Evolutionary conservation across 257 asterid species (phyloP).

Genomic region (Nyctanthes arbortristis): DNA sequence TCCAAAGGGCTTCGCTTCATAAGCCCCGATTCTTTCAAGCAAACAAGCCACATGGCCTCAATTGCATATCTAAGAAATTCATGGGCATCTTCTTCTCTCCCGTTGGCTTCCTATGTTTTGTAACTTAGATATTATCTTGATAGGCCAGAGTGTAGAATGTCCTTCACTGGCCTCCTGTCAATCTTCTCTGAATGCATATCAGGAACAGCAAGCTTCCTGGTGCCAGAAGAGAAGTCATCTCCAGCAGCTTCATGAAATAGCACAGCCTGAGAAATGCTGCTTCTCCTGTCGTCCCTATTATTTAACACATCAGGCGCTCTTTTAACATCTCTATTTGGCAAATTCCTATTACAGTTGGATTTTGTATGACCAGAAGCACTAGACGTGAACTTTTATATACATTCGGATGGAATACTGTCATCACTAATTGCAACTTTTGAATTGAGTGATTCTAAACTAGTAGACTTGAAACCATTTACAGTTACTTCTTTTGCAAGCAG

Average conservation of each 20-base stretch:
- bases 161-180: conserved; percentile 47
- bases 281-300: conserved; percentile 26
- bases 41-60: conserved; percentile 70
- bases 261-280: conserved; percentile 26
- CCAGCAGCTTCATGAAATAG: conserved; percentile 34
- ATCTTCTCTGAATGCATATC: conserved; percentile 33
- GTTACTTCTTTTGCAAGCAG: conserved; percentile 25
- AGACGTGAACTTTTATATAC: conserved; percentile 21
- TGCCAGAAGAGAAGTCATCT: conserved; percentile 34
- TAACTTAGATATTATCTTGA: conserved; percentile 56
- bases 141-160: conserved; percentile 60
- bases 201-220: conserved; percentile 26
- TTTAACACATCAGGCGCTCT: conserved; percentile 26
- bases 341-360: conserved; percentile 13
- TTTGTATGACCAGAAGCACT: conserved; percentile 1
- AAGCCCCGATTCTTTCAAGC: conserved; percentile 59
- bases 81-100: conserved; percentile 91
- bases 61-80: conserved; percentile 82
- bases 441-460: conserved; percentile 27
- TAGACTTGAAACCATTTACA: conserved; percentile 30
- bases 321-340: conserved; percentile 23
- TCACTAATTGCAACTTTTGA: conserved; percentile 23
- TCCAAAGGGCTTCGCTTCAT: conserved; percentile 45
- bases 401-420: conserved; percentile 19
- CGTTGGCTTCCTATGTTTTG: conserved; percentile 64